phyloP scores from a whole-genome alignment of 1,284 basidiomycete species.

The Xanthoconium separans region DNA sequence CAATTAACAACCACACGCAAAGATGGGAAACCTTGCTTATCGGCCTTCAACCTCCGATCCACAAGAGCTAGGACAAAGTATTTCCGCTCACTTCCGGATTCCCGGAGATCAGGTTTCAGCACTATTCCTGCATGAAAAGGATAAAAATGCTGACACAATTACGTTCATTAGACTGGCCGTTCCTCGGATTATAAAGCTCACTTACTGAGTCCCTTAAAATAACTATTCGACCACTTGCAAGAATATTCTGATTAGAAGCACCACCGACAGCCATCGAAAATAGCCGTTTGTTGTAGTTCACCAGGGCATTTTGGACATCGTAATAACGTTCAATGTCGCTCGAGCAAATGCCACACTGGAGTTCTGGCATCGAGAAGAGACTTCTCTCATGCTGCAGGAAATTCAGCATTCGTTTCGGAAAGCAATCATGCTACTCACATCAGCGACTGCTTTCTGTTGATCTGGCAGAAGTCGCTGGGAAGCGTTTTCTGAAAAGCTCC shows the following conservation, averaged over 20 bases:
- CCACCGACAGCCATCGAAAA: constrained; percentile 64
- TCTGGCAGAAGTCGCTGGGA: constrained; percentile 92
- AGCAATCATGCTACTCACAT: constrained; percentile 47
- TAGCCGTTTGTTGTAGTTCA: constrained; percentile 66
- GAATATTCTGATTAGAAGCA: constrained; percentile 66
- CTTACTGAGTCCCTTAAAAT: constrained; percentile 81
- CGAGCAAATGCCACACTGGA: constrained; percentile 69
- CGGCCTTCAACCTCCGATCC: constrained; percentile 57
- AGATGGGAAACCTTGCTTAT: constrained; percentile 42
- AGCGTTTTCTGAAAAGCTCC: constrained; percentile 97
- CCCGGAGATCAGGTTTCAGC: constrained; percentile 65
- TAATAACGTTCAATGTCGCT: constrained; percentile 78
- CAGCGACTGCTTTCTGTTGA: constrained; percentile 83
- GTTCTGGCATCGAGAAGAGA: constrained; percentile 63
- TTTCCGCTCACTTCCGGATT: constrained; percentile 49
- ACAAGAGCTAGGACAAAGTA: constrained; percentile 82
- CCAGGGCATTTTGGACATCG: constrained; percentile 68
- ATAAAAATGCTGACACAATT: constrained; percentile 67
- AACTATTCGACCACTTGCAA: constrained; percentile 79
- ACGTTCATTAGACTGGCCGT: not conserved
- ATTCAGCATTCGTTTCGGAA: not conserved
- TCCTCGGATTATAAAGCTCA: constrained; percentile 1
- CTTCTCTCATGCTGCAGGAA: constrained; percentile 68
- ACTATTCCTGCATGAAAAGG: constrained; percentile 72
- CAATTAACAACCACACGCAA: not conserved